Evolutionary conservation across 2,329 filamentous ascomycete genomes (phyloP), one percentile per base, ranked within the genome.

Genomic region (Penicillium sp.): DNA sequence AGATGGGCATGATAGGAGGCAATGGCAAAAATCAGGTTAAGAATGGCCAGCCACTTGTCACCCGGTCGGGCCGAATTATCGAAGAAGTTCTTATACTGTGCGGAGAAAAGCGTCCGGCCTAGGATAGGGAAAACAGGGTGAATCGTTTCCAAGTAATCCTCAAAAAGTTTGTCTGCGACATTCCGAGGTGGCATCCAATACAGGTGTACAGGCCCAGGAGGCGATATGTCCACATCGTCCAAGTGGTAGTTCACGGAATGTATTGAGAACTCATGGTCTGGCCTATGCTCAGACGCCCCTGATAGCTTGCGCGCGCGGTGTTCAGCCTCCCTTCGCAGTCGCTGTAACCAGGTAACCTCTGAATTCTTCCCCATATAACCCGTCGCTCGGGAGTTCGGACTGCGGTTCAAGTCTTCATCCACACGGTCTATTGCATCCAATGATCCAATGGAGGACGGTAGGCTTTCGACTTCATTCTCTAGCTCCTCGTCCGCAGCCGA

Each of bases 21-120:
- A 53, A 82, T 81, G 31, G 80, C 80, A 57, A 82, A 81, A 3
- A 82, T 79, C 69, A 81, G 70, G 56, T 82, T 82, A 61, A 82
- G 65, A 26, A 81, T 81, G 17, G 80, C 79, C 47, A 81, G 70
- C 77, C 78, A 80, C 58, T 76, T 78, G 57, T 76, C 75, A 3
- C 75, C 75, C 9, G 75, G 75, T 7, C 73, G 70, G 35, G 72
- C 73, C 26, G 68, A 65, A 19, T 70, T 73, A 26, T 75, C 75
- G 49, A 72, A 78, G 53, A 79, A 79, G 9, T 71, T 76, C 57
- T 69, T 72, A 53, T 79, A 82, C 54, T 81, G 78, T 17, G 72
- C 70, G 5, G 69, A 64, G 57, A 82, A 81, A 11, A 78, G 76
- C 5, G 73, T 67, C 46, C 74, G 74, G 63, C 76, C 78, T 52